Evolutionary conservation across 148 eudicot genomes (phyloP), one percentile per base, ranked within the genome.

Genomic region (Cornus florida): DNA sequence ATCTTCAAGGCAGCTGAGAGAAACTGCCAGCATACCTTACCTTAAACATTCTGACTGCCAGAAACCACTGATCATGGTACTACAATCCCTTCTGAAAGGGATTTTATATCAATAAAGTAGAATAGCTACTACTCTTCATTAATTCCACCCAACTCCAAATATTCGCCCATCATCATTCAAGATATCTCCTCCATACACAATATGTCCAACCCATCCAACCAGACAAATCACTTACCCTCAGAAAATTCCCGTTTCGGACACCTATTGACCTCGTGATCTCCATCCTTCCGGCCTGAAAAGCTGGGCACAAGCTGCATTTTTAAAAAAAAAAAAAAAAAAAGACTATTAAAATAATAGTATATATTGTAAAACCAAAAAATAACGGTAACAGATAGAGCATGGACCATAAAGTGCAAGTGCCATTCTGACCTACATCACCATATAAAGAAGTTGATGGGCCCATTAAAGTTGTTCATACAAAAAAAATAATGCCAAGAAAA

Each of bases 221-320:
- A 83, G 84, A 62, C 77, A 78, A 81, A 38, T 77, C 71, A 20
- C 43, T 82, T 48, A 74, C 70, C 33, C 72, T 57, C 75, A 28
- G 48, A 77, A 77, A 71, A 28, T 75, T 75, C 39, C 76, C 80
- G 81, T 43, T 80, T 77, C 59, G 77, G 43, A 75, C 79, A 78
- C 81, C 78, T 79, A 85, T 70, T 69, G 81, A 74, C 66, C 67
- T 39, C 72, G 75, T 81, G 78, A 77, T 74, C 79, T 74, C 81
- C 85, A 73, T 79, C 66, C 78, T 77, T 72, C 78, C 79, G 59
- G 81, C 72, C 80, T 67, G 81, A 77, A 67, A 79, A 81, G 75
- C 88, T 88, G 73, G 82, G 85, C 90, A 82, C 91, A 78, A 72
- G 83, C 91, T 88, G 77, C 69, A 67, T 20, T 50, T 10, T 31